Conservation (phyloP, 208 protist species). For the Trypanosoma theileri region DNA sequence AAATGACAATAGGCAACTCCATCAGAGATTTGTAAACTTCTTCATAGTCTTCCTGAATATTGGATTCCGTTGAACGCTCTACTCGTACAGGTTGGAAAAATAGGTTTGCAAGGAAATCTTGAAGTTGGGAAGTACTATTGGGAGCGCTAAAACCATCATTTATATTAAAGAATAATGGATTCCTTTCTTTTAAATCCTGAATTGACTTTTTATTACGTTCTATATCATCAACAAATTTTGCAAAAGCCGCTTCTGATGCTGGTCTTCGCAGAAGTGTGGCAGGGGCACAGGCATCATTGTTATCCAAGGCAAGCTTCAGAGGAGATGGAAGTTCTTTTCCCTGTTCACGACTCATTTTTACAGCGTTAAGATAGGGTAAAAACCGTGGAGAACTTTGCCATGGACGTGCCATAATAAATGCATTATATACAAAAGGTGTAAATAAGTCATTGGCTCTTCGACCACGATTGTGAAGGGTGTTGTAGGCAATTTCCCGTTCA, state of each 20-base stretch:
- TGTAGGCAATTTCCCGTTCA: constrained; percentile 38
- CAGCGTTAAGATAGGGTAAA: constrained; percentile 34
- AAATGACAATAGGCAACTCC: constrained; percentile 44
- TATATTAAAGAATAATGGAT: constrained; percentile 33
- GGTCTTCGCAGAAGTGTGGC: constrained; percentile 15
- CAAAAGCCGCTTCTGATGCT: constrained; percentile 9
- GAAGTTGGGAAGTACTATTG: constrained; percentile 6
- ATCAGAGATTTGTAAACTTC: constrained; percentile 37
- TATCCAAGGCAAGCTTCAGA: constrained; percentile 43
- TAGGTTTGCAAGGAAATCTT: constrained; percentile 6
- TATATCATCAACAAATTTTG: constrained; percentile 22
- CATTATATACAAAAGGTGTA: constrained; percentile 66
- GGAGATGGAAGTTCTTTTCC: background rate
- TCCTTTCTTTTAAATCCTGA: background rate
- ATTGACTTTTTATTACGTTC: constrained; percentile 2
- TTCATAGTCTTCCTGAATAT: background rate
- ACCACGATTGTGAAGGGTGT: constrained; percentile 26
- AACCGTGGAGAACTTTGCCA: constrained; percentile 57
- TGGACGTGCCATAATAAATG: constrained; percentile 58
- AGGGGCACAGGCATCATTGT: constrained; percentile 52
- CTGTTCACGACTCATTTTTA: constrained; percentile 18
- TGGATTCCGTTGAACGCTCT: background rate
- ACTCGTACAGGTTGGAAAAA: constrained; percentile 20
- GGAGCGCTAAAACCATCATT: constrained; percentile 19
- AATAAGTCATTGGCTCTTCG: constrained; percentile 40